Base-by-base conservation (phyloP, 345 rosid genomes). In the Gossypioides kirkii region DNA sequence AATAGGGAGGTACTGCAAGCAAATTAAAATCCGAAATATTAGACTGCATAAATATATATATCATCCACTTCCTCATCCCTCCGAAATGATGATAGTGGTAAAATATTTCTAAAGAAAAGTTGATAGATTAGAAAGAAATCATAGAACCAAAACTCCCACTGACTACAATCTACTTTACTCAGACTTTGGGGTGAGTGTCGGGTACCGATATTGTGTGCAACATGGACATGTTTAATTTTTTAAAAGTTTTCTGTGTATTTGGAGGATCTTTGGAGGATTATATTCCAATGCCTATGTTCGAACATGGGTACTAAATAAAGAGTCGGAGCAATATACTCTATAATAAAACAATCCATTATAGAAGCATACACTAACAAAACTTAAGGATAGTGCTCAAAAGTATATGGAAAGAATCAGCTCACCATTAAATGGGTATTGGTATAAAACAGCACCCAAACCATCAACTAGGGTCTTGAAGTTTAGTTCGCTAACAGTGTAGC, bases 381-480 rank as follows among this genome's bases (percentile, higher is more conserved):
- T 7, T 55, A 7, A 41, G 11, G 22, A 59, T 38, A 54, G 16
- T 43, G 28, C 54, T 18, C 36, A 42, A 53, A 63, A 71, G 17
- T 46, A 50, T 28, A 7, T 12, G 14, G 46, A 8, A 55, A 53
- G 73, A 56, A 52, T 25, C 10, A 59, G 47, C 91, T 79, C 72
- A 89, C 94, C 94, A 73, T 86, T 86, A 75, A 95, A 95, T 13
- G 98, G 99, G 77, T 85, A 95, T 61, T 90, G 95, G 77, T 89
- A 95, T 73, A 95, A 87, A 73, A 95, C 98, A 66, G 92, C 86
- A 80, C 97, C 98, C 49, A 95, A 83, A 71, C 99, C 97, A 81
- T 95, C 94, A 80, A 95, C 98, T 78, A 95, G 61, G 5, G 98
- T 87, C 77, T 87, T 95, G 83, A 95, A 95, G 78, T 95, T 95